phyloP scores from a whole-genome alignment of 2,329 filamentous ascomycete genomes.

The Pezicula radicicola region DNA sequence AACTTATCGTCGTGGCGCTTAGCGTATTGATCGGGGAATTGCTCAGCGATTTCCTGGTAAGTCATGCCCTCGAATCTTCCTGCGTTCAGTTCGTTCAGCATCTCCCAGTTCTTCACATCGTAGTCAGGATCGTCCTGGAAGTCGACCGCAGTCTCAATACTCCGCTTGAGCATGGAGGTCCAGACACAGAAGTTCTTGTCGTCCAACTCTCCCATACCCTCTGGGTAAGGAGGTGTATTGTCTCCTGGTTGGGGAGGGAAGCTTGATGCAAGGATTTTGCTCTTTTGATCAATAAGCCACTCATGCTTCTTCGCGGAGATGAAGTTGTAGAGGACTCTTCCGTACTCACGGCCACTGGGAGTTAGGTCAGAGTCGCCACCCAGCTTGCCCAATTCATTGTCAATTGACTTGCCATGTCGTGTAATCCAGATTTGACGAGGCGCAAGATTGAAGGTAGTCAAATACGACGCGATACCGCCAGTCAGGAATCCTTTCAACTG shows the following conservation, averaged over 20 bases:
- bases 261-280: slow-evolving; percentile 70
- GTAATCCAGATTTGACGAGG: slow-evolving; percentile 98
- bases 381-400: slow-evolving; percentile 85
- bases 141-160: slow-evolving; percentile 80
- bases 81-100: slow-evolving; percentile 94
- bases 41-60: slow-evolving; percentile 82
- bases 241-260: slow-evolving; percentile 92
- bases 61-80: slow-evolving; percentile 94
- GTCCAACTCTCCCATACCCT: slow-evolving; percentile 66
- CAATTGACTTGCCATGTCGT: slow-evolving; percentile 84
- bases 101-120: slow-evolving; percentile 95
- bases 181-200: slow-evolving; percentile 96
- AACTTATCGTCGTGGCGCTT: slow-evolving; percentile 84
- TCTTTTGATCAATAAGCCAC: slow-evolving; percentile 81
- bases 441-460: slow-evolving; percentile 94
- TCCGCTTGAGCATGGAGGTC: slow-evolving; percentile 94
- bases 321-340: slow-evolving; percentile 75
- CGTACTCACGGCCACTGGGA: slow-evolving; percentile 76
- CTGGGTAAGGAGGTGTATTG: slow-evolving; percentile 91
- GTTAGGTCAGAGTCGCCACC: slow-evolving; percentile 88
- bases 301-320: slow-evolving; percentile 75
- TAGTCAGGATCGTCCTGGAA: slow-evolving; percentile 92
- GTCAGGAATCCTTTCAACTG: slow-evolving; percentile 90
- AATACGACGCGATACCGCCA: slow-evolving; percentile 87
- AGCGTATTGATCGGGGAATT: slow-evolving; percentile 76